These are phyloP conservation scores for Hanseniaspora occidentalis DNA, from an alignment of 805 yeast genomes.

Conservation along the genomic window DNA sequence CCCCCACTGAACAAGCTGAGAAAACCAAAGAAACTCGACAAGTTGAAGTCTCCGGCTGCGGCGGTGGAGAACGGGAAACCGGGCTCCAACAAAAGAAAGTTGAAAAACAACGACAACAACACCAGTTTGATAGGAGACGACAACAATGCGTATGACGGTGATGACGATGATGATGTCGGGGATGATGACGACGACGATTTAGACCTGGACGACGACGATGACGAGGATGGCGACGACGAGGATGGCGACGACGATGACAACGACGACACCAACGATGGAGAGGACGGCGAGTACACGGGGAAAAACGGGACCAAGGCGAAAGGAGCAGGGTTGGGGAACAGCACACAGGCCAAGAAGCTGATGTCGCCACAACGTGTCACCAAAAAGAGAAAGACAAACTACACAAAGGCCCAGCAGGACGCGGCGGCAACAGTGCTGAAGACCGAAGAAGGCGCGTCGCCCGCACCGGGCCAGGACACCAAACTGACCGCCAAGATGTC, in stretches of 20 bases:
- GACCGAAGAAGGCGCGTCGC: constrained; percentile 9
- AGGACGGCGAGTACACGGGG: constrained; percentile 4
- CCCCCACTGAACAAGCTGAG: constrained; percentile 1
- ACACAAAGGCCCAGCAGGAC: constrained; percentile 10
- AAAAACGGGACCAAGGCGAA: constrained; percentile 5
- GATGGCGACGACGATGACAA: constrained; percentile 1
- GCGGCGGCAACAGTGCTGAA: constrained; percentile 11
- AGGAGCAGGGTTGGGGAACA: constrained; percentile 1
- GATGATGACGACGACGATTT: not conserved
- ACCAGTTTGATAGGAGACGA: constrained; percentile 1
- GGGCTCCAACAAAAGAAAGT: constrained; percentile 4
- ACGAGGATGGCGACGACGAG: constrained; percentile 1
- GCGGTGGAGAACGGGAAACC: constrained; percentile 3
- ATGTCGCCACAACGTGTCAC: too few species aligned
- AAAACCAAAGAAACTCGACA: constrained; percentile 1
- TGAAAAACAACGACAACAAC: not conserved
- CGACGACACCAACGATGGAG: constrained; percentile 4
- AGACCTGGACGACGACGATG: not conserved
- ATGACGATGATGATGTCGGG: constrained; percentile 8
- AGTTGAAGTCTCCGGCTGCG: not conserved
- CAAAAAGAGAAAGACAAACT: constrained; percentile 12
- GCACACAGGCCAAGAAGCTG: constrained; percentile 3
- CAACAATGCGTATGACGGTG: constrained; percentile 3
- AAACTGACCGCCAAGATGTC: constrained; percentile 21
- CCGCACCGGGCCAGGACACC: constrained; percentile 8